Conservation (phyloP, 2,329 filamentous ascomycete species). For the Chaetomiaceae sp. region DNA sequence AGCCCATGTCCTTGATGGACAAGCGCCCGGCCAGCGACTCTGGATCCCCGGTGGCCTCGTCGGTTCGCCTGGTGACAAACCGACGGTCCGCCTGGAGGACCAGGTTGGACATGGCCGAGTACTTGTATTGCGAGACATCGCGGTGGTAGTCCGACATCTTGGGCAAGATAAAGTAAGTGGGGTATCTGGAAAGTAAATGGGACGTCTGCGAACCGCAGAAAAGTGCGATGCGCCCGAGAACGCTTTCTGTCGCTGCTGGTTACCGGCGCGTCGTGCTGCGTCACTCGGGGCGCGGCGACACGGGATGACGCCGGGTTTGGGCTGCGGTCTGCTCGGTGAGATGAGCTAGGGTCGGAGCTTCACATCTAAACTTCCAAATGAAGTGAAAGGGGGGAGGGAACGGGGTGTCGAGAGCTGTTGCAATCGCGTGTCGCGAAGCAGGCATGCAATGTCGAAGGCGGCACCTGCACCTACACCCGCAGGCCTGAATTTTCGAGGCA, state of each 20-base stretch:
- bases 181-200: not conserved
- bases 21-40: conserved; percentile 94
- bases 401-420: not conserved
- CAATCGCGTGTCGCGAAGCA: conserved; percentile 6
- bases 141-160: conserved; percentile 69
- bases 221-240: not conserved
- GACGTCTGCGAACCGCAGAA: not conserved
- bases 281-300: too few species aligned
- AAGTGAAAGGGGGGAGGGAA: not conserved
- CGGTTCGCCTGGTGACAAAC: conserved; percentile 84
- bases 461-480: not conserved
- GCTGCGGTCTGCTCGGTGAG: conserved; percentile 11
- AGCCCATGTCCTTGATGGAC: conserved; percentile 92
- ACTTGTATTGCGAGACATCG: conserved; percentile 96
- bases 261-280: too few species aligned
- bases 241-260: not conserved
- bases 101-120: conserved; percentile 99
- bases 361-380: conserved; percentile 13
- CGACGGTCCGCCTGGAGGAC: conserved; percentile 98
- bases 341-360: not conserved
- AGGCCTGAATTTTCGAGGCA: conserved; percentile 20
- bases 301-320: conserved; percentile 14
- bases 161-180: conserved; percentile 21
- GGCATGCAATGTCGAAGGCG: conserved; percentile 10
- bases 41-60: conserved; percentile 94